Base-by-base conservation (phyloP, 257 asterid species). In the Solanum ahanhuiri region DNA sequence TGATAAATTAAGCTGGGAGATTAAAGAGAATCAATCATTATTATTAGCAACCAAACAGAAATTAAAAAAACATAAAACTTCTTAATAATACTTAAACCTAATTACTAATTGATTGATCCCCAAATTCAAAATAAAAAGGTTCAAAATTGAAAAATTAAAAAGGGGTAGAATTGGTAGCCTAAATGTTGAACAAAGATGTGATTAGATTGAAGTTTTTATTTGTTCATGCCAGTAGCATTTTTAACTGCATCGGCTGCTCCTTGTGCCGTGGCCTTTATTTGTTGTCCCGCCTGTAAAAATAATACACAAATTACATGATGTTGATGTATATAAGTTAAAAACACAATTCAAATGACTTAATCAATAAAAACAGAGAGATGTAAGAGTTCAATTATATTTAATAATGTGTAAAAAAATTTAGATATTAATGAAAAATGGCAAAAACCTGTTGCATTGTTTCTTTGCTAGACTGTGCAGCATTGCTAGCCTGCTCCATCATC, bases 401-500 rank as follows among this genome's bases (percentile, higher is more conserved):
- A 31, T 70, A 70, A 70, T 7, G 12, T 70, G 41, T 37, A 37
- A 37, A 37, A 37, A 28, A 28, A 28, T 14, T 7, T 5, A 69
- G 6, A 31, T 31, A 23, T 58, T 7, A 17, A 66, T 66, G 72
- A 66, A 66, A 60, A 66, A 66, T 66, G 20, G 3, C 35, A 67
- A 48, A 60, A 10, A 92, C 95, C 85, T 89, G 86, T 41, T 91
- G 94, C 83, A 88, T n/a, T 54, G 96, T 87, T 69, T 92, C 95
- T 83, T 89, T 92, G 33, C 92, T 91, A 33, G 93, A 90, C 81
- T 93, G 93, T 66, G 94, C 96, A 88, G 88, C 94, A 35, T 88
- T 89, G 83, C 91, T 12, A 33, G 93, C 96, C 89, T 90, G 90
- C 30, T 92, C 94, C 92, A 90, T 90, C 92, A 93, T 51, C 87